Evolutionary conservation across 169 alveolate genomes (phyloP), one percentile per base, ranked within the genome.

Genomic region (Plasmodium gaboni): DNA sequence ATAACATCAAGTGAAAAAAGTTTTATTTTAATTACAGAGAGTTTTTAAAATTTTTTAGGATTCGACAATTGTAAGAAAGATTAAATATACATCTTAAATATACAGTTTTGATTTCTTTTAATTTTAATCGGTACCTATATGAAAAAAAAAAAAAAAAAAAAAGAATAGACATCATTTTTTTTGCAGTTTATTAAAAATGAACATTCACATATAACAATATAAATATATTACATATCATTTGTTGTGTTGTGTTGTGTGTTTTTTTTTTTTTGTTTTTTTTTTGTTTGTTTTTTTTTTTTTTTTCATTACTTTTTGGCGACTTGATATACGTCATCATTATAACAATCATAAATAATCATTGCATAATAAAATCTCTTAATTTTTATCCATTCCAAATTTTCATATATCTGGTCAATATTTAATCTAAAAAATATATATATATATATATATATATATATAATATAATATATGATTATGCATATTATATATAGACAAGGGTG

Each of bases 381-480:
- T 69, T 80, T 80, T 28, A 22, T 74, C 90, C 90, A 80, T 28
- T 80, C 90, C 44, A 80, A 80, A 26, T 26, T 80, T 19, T 80
- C 73, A 46, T 48, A 80, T 44, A 80, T 80, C 38, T 80, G 55
- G 22, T 80, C 90, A 10, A 80, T 68, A 60, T 80, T 26, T 48
- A 46, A 67, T 42, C 90, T 80, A n/a, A 55, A 46, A 22, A 42
- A 17, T 10, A 26, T 0, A 51, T 13, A 51, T 2, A 51, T 60
- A 60, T 19, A 60, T 19, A 17, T 60, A 60, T 12, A 2, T 64
- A 8, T 8, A 12, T 6, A 26, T 19, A 19, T 19, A 19, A 19
- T 19, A 19, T 19, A 19, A 19, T 19, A 19, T 53, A 24, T 1
- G 15, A 6, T 10, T 26, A 26, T 8, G 19, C 15, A 12, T 9